Conservation (phyloP, 257 asterid species). For the Nicotiana tabacum region DNA sequence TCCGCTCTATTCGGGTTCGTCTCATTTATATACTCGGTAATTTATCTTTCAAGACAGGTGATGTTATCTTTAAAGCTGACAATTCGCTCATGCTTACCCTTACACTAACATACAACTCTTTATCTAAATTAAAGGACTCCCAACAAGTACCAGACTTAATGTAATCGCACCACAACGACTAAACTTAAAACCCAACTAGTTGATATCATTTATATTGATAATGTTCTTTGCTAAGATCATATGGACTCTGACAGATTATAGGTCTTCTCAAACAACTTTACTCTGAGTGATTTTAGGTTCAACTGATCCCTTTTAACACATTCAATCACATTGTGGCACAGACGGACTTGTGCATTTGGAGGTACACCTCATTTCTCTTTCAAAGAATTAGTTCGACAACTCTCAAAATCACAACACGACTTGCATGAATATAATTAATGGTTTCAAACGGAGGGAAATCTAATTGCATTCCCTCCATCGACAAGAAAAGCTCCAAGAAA, state of each 20-base stretch:
- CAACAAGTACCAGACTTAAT: not conserved
- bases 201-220: not conserved
- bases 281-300: not conserved
- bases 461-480: not conserved
- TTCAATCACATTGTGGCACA: not conserved
- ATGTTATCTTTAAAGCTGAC: not conserved
- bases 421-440: not conserved
- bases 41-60: not conserved
- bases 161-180: not conserved
- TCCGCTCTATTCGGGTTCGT: not conserved
- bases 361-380: not conserved
- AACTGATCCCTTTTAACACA: not conserved
- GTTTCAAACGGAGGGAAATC: not conserved
- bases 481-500: not conserved
- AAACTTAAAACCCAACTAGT: not conserved
- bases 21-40: not conserved
- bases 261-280: conserved; percentile 2
- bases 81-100: not conserved
- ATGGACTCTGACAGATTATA: not conserved
- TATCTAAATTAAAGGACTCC: not conserved
- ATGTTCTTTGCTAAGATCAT: not conserved
- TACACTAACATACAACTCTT: not conserved
- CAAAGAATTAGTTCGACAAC: not conserved
- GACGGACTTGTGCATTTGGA: not conserved
- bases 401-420: not conserved